A percentile compares a stretch with the other conserved stretches of the same genome.
phyloP scores from a whole-genome alignment of 768 basidiomycete genomes.

The Galerina marginata region DNA sequence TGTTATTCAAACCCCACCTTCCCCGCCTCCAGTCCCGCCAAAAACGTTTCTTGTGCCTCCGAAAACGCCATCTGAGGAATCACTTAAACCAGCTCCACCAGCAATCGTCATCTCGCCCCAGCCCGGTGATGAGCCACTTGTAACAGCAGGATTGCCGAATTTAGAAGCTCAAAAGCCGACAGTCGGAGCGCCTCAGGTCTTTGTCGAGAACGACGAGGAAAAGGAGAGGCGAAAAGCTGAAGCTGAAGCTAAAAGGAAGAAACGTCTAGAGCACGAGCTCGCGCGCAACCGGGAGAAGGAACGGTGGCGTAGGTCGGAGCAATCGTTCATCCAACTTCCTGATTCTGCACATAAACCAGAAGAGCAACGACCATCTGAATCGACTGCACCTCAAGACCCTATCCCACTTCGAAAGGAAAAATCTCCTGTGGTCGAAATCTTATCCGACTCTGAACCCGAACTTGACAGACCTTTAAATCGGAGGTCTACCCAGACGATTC shows the following conservation, averaged over 20 bases:
- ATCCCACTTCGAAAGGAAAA: neutral
- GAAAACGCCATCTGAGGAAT: neutral
- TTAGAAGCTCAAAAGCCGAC: neutral
- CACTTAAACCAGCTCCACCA: neutral
- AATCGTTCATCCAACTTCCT: conserved; percentile 19
- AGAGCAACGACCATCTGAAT: neutral
- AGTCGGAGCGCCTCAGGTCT: neutral
- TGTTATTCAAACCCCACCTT: neutral
- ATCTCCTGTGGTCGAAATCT: neutral
- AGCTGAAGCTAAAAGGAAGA: conserved; percentile 5
- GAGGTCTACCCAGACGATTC: neutral
- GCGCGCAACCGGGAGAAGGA: conserved; percentile 15
- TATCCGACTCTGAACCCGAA: neutral
- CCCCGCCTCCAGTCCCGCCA: neutral
- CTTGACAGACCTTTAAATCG: neutral
- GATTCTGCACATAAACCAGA: neutral
- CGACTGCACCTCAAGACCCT: neutral
- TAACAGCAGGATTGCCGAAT: neutral
- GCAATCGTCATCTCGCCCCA: neutral
- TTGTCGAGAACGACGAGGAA: conserved; percentile 1
- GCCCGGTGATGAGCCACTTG: neutral
- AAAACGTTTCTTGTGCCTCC: neutral
- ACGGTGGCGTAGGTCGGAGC: conserved; percentile 19
- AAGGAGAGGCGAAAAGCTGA: neutral
- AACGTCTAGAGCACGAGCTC: conserved; percentile 12